Evolutionary conservation across 169 alveolate genomes (phyloP).

Genomic region (Cystoisospora suis): DNA sequence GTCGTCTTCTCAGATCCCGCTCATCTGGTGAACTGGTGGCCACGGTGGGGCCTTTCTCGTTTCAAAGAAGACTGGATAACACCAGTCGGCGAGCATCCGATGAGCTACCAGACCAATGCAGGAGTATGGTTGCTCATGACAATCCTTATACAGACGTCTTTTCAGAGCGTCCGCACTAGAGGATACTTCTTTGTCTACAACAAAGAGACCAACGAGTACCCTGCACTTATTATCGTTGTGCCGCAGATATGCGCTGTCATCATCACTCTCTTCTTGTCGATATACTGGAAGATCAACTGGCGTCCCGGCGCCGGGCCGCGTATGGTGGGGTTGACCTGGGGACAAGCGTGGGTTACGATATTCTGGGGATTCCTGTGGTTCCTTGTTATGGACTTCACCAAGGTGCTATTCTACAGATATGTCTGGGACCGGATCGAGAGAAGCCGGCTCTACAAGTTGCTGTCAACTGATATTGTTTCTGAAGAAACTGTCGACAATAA

Average conservation of each 20-base stretch:
- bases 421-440: conserved; percentile 26
- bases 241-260: conserved; percentile 49
- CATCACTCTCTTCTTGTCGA: conserved; percentile 43
- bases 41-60: conserved; percentile 20
- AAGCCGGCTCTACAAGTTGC: neutral
- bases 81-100: neutral
- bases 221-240: conserved; percentile 41
- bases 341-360: conserved; percentile 63
- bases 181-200: conserved; percentile 24
- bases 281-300: conserved; percentile 64
- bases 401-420: conserved; percentile 24
- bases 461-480: neutral
- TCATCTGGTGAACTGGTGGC: conserved; percentile 58
- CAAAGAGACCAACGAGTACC: conserved; percentile 33
- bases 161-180: conserved; percentile 60
- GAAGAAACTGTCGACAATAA: neutral
- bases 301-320: conserved; percentile 49
- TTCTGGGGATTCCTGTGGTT: conserved; percentile 59
- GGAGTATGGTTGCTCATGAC: conserved; percentile 64
- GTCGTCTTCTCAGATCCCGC: conserved; percentile 55
- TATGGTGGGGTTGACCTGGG: conserved; percentile 64
- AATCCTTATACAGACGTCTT: conserved; percentile 53
- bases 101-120: conserved; percentile 54
- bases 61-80: conserved; percentile 8
- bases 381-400: conserved; percentile 48